phyloP scores from a whole-genome alignment of 352 stramenopile species.

The Phytophthora ohioensis region DNA sequence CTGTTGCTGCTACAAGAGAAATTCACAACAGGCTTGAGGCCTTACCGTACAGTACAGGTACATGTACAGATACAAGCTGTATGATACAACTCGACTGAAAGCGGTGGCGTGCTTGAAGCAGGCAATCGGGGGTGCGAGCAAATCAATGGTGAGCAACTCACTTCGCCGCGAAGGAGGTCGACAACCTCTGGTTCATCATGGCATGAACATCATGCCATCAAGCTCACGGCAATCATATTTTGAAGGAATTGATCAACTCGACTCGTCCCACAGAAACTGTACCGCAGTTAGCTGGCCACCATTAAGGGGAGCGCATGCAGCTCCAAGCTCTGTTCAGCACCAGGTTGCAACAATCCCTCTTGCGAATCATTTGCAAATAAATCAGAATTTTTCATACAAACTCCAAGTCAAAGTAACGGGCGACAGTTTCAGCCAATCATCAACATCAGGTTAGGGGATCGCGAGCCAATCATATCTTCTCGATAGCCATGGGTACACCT shows the following conservation, averaged over 20 bases:
- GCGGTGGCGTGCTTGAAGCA: neutral
- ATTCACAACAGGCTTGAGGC: no score
- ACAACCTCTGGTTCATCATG: neutral
- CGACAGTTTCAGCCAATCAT: conserved; percentile 17
- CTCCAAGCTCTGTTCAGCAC: conserved; percentile 1
- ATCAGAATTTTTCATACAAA: conserved; percentile 32
- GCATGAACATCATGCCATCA: neutral
- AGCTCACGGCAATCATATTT: neutral
- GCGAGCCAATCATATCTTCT: conserved; percentile 15
- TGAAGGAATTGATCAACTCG: neutral
- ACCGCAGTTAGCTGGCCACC: neutral
- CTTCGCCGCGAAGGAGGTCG: neutral
- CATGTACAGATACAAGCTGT: no score
- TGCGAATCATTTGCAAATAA: conserved; percentile 30
- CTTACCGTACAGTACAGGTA: no score
- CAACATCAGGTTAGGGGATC: conserved; percentile 5
- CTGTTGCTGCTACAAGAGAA: no score
- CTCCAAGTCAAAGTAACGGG: conserved; percentile 21
- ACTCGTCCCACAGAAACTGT: neutral
- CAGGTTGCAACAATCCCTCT: neutral
- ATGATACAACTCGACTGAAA: neutral
- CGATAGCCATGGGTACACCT: conserved; percentile 13
- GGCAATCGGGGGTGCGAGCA: neutral
- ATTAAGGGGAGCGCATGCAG: neutral
- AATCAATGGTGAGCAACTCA: conserved; percentile 5